Conservation (phyloP, 1,284 basidiomycete species). For the Abortiporus biennis region DNA sequence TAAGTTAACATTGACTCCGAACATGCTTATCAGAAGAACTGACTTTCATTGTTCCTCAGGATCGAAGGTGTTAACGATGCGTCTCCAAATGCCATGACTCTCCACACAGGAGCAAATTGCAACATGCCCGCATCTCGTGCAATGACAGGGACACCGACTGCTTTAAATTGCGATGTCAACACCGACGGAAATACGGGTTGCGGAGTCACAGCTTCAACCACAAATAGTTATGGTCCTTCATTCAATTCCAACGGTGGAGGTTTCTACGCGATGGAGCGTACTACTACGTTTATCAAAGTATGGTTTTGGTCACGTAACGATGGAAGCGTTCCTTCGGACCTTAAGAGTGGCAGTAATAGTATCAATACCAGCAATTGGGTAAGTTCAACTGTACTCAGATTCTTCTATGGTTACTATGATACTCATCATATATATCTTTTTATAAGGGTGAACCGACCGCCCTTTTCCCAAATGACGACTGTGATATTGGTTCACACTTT, state of each 20-base stretch:
- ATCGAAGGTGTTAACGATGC: constrained; percentile 50
- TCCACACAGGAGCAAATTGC: constrained; percentile 51
- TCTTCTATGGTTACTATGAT: background rate
- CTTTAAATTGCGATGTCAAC: constrained; percentile 45
- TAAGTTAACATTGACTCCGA: constrained; percentile 3
- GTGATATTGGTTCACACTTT: constrained; percentile 46
- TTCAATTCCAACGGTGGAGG: constrained; percentile 60
- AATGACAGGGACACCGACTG: constrained; percentile 17
- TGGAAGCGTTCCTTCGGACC: constrained; percentile 32
- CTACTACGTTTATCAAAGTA: constrained; percentile 35
- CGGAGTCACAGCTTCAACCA: constrained; percentile 41
- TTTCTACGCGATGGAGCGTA: constrained; percentile 49
- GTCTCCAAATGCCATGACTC: constrained; percentile 41
- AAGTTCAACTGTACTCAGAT: constrained; percentile 12
- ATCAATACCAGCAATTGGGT: constrained; percentile 41
- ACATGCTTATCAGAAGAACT: no score
- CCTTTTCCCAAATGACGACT: constrained; percentile 48
- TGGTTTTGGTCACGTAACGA: constrained; percentile 46
- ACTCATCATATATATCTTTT: background rate
- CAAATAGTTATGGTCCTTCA: constrained; percentile 45
- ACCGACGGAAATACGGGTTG: constrained; percentile 54
- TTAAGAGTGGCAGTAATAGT: constrained; percentile 28
- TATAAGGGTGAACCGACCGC: constrained; percentile 48
- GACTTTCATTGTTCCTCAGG: constrained; percentile 34
- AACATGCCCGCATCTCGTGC: constrained; percentile 17